A percentile compares a stretch with the other conserved stretches of the same genome.
phyloP scores from a whole-genome alignment of 352 stramenopile genomes.

The Globisporangium perplexum region DNA sequence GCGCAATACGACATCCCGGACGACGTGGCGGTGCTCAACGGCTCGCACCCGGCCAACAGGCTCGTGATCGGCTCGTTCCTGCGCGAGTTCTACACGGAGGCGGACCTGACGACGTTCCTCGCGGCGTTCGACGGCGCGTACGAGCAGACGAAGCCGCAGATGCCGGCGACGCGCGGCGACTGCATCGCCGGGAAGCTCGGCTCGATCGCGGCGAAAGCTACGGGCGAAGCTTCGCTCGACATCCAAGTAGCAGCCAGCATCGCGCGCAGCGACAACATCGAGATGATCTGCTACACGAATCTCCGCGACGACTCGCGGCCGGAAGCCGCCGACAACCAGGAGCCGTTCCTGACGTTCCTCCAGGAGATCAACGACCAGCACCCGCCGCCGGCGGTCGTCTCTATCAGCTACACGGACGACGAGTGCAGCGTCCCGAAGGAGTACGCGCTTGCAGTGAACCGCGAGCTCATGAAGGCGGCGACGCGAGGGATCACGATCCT shows the following conservation, averaged over 20 bases:
- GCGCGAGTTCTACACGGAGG: slow-evolving; percentile 59
- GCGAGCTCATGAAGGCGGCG: slow-evolving; percentile 71
- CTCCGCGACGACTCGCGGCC: slow-evolving; percentile 35
- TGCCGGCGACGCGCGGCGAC: slow-evolving; percentile 30
- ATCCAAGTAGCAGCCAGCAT: slow-evolving; percentile 50
- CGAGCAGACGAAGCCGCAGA: neutral
- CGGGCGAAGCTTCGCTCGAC: slow-evolving; percentile 67
- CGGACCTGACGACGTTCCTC: slow-evolving; percentile 47
- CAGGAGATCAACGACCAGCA: slow-evolving; percentile 68
- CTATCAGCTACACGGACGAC: slow-evolving; percentile 81
- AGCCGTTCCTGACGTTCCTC: slow-evolving; percentile 72
- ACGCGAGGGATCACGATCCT: slow-evolving; percentile 59
- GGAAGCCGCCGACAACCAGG: slow-evolving; percentile 67
- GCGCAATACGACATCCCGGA: slow-evolving; percentile 56
- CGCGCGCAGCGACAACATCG: slow-evolving; percentile 33
- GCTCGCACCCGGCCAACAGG: slow-evolving; percentile 26
- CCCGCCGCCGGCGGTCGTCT: slow-evolving; percentile 52
- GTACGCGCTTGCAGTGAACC: slow-evolving; percentile 59
- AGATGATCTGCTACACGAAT: slow-evolving; percentile 61
- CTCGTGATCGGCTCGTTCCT: slow-evolving; percentile 69
- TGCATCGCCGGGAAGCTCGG: slow-evolving; percentile 21
- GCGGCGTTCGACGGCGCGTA: slow-evolving; percentile 17
- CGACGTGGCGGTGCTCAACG: slow-evolving; percentile 5
- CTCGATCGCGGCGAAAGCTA: slow-evolving; percentile 16
- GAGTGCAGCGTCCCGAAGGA: slow-evolving; percentile 53